Base-by-base conservation (phyloP, 768 basidiomycete species). In the Hypholoma fasciculare region DNA sequence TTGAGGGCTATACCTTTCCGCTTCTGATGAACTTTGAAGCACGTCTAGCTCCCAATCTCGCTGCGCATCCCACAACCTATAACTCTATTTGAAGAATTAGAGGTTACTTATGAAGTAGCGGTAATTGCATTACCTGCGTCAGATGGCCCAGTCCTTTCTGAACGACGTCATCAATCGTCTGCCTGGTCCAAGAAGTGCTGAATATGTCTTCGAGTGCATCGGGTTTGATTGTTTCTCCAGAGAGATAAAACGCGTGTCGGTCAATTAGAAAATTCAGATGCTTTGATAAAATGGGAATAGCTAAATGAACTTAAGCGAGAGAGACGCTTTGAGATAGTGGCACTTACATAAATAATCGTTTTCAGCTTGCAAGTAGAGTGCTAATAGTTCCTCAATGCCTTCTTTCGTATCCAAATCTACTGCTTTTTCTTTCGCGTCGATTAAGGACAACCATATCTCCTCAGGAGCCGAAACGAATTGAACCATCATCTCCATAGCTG, bases 331-430 rank as follows among this genome's bases (percentile, higher is more conserved):
- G 4, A 13, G 26, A 13, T 16, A 26, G 20, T 12, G 4, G 30
- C 56, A 79, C 91, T 66, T 70, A 94, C 93, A 94, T 37, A 94
- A 69, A 70, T 93, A 94, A 65, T 94, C 93, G 9, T 69, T 72
- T 64, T 88, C 88, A 19, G 93, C 92, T 37, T 79, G 80, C 39
- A 76, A 72, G 68, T 87, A 94, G 39, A 89, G 64, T 14, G 78
- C 76, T 57, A 92, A 70, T 40, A 93, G 66, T 46, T 85, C 84
- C 44, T 81, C 63, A 19, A 83, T 73, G 7, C 82, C 84, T 47
- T 80, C 75, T 16, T 72, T 67, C 2, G 81, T 81, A n/a, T 84
- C 75, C 19, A 88, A 54, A 61, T 88, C 75, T 2, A 78, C 76
- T 0, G 75, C 64, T n/a, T 74, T 68, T 49, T 78, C 69, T 68